phyloP scores from a whole-genome alignment of 2,329 filamentous ascomycete species.

The Fusarium mexicanum region DNA sequence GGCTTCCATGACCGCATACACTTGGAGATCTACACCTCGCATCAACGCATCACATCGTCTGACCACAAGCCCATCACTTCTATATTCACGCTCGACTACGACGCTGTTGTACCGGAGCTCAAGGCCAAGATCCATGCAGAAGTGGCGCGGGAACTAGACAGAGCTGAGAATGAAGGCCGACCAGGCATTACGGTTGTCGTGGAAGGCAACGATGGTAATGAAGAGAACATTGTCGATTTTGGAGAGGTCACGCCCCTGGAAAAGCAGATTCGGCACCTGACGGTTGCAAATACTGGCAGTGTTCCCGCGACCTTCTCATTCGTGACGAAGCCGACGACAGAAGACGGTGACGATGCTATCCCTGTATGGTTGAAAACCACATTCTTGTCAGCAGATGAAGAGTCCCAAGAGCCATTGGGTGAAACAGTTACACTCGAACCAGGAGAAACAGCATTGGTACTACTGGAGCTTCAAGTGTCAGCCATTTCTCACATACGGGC shows the following conservation, averaged over 20 bases:
- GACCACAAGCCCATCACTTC: constrained; percentile 94
- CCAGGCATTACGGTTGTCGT: constrained; percentile 85
- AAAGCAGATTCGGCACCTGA: constrained; percentile 73
- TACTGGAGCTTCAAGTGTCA: constrained; percentile 74
- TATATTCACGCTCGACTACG: constrained; percentile 84
- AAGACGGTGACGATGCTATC: constrained; percentile 52
- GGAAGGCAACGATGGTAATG: constrained; percentile 62
- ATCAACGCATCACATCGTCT: constrained; percentile 89
- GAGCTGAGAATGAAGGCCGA: constrained; percentile 88
- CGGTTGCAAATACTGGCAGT: constrained; percentile 90
- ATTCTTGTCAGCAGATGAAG: constrained; percentile 61
- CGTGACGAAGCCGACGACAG: constrained; percentile 71
- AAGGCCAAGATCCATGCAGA: constrained; percentile 87
- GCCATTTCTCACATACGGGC: constrained; percentile 70
- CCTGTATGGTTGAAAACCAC: constrained; percentile 77
- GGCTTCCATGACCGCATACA: constrained; percentile 64
- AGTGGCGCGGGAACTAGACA: constrained; percentile 87
- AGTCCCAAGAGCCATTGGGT: constrained; percentile 47
- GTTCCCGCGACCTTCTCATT: constrained; percentile 84
- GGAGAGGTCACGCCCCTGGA: constrained; percentile 77
- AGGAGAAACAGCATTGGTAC: constrained; percentile 80
- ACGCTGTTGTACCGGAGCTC: constrained; percentile 84
- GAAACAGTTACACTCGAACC: constrained; percentile 77
- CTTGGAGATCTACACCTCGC: constrained; percentile 79
- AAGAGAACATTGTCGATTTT: constrained; percentile 75